Evolutionary conservation across 495 filamentous ascomycete species (phyloP).

Genomic region (Penicillium atrosanguineum): DNA sequence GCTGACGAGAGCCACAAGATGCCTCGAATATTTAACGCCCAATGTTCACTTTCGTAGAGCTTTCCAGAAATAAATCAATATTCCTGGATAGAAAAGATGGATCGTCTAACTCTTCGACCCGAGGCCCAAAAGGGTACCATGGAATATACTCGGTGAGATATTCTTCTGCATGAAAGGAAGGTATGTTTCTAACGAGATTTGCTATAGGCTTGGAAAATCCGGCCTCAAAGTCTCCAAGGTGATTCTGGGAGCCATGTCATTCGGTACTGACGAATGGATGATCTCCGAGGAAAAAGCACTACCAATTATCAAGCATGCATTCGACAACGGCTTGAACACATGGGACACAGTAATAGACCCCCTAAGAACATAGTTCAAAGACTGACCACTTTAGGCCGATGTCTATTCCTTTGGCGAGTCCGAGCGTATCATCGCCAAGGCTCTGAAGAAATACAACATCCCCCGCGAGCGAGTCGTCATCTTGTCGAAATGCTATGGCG

Average conservation of each 20-base stretch:
- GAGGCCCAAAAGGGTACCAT: too few relatives aligned
- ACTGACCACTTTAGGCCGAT: not conserved
- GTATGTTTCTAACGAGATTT: too few relatives aligned
- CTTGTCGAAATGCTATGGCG: conserved; percentile 59
- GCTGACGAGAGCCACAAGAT: too few relatives aligned
- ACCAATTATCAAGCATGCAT: conserved; percentile 33
- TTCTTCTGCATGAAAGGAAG: too few relatives aligned
- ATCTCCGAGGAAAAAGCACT: conserved; percentile 38
- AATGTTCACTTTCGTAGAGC: too few relatives aligned
- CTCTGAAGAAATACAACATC: conserved; percentile 66
- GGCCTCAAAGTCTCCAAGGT: conserved; percentile 47
- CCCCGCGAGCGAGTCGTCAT: conserved; percentile 68
- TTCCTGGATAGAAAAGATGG: too few relatives aligned
- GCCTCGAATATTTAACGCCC: too few relatives aligned
- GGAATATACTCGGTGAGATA: too few relatives aligned
- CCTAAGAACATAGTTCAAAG: too few relatives aligned
- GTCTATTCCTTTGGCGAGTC: conserved; percentile 65
- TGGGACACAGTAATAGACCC: not conserved
- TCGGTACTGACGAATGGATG: conserved; percentile 38
- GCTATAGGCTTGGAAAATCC: conserved; percentile 35
- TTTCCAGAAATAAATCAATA: too few relatives aligned
- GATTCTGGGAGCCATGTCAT: conserved; percentile 45
- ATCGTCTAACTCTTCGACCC: too few relatives aligned
- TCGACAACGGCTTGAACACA: conserved; percentile 32
- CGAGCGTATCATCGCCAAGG: conserved; percentile 70